phyloP scores from a whole-genome alignment of 345 rosid species.

The Ailanthus altissimus region DNA sequence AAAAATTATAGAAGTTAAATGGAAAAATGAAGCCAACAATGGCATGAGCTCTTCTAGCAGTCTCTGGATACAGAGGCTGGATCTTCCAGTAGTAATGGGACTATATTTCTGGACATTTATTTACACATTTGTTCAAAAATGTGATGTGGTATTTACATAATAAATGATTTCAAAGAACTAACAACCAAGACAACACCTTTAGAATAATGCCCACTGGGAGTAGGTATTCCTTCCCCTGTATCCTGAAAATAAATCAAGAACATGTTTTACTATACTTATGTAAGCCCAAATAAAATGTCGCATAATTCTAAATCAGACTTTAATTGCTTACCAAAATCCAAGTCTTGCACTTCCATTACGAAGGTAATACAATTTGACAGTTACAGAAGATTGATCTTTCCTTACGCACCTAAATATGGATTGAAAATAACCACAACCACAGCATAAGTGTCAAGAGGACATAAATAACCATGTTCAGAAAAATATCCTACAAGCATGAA shows the following conservation, averaged over 20 bases:
- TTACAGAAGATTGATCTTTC: conserved; percentile 77
- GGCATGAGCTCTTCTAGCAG: neutral
- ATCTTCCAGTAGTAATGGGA: neutral
- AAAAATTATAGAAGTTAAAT: neutral
- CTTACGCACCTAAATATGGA: conserved; percentile 74
- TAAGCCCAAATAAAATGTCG: neutral
- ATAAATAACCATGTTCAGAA: neutral
- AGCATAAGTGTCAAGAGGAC: neutral
- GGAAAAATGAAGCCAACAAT: neutral
- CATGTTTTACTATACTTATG: neutral
- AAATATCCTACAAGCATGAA: neutral
- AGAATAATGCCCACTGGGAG: conserved; percentile 88
- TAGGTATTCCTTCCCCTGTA: conserved; percentile 80
- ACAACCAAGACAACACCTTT: conserved; percentile 55
- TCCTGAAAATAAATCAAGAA: conserved; percentile 49
- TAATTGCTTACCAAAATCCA: conserved; percentile 83
- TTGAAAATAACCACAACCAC: conserved; percentile 1
- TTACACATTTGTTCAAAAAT: neutral
- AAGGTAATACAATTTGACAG: conserved; percentile 80
- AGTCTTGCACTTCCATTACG: conserved; percentile 93
- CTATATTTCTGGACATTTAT: neutral
- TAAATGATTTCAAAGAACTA: neutral
- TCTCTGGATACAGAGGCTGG: neutral
- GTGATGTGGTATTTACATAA: neutral
- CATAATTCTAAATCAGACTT: conserved; percentile 2